A percentile compares a stretch with the other conserved stretches of the same genome.
phyloP scores from a whole-genome alignment of 768 basidiomycete genomes.

The Tylopilus rubrobrunneus region DNA sequence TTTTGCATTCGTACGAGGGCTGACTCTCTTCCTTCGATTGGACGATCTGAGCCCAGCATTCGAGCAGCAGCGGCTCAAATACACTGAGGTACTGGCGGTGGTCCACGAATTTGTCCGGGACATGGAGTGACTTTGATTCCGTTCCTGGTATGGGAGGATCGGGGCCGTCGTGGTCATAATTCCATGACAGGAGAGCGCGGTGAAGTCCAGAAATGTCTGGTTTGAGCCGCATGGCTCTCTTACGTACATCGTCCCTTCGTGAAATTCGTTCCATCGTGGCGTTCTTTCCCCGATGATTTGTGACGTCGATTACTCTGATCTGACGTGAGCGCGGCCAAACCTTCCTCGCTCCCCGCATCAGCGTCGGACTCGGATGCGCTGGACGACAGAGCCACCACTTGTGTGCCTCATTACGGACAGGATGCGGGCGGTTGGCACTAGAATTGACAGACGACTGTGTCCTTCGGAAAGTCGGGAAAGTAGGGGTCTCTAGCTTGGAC shows the following conservation, averaged over 20 bases:
- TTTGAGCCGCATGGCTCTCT: conserved; percentile 64
- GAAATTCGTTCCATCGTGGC: conserved; percentile 47
- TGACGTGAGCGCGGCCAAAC: conserved; percentile 56
- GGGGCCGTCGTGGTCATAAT: conserved; percentile 65
- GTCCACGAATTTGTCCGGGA: conserved; percentile 66
- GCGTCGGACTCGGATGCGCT: conserved; percentile 47
- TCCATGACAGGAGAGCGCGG: conserved; percentile 78
- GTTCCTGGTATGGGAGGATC: conserved; percentile 52
- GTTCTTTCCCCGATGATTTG: conserved; percentile 35
- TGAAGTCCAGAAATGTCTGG: conserved; percentile 83
- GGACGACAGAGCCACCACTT: conserved; percentile 27
- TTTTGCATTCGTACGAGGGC: conserved; percentile 55
- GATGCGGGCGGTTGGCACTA: conserved; percentile 33
- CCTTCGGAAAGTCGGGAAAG: conserved; percentile 44
- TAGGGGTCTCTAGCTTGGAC: conserved; percentile 35
- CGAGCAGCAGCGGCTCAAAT: conserved; percentile 83
- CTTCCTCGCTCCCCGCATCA: conserved; percentile 39
- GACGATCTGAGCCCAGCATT: conserved; percentile 86
- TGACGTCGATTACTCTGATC: conserved; percentile 59
- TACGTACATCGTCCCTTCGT: conserved; percentile 57
- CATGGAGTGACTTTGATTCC: conserved; percentile 33
- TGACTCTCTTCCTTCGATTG: conserved; percentile 69
- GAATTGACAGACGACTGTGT: conserved; percentile 20
- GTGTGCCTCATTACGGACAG: conserved; percentile 9
- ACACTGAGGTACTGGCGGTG: conserved; percentile 65